Evolutionary conservation across 1,284 basidiomycete species (phyloP).

Genomic region (Rhizopogon hawkerae): DNA sequence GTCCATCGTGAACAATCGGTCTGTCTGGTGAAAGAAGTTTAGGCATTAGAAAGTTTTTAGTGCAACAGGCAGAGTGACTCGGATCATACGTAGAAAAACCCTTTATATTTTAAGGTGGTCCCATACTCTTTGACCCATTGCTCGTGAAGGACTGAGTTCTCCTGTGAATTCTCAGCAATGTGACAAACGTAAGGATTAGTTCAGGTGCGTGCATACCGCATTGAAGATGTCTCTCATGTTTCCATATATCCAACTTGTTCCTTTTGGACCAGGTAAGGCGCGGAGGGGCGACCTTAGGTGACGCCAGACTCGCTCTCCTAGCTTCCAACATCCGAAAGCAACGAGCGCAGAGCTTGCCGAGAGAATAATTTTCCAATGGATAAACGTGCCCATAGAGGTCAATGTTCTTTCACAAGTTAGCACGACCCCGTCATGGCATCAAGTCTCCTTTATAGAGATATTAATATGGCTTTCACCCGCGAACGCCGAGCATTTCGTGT

Average conservation of each 20-base stretch:
- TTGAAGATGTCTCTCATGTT: constrained; percentile 39
- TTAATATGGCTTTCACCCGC: not conserved
- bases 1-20: constrained; percentile 27
- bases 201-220: constrained; percentile 24
- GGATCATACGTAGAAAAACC: constrained; percentile 37
- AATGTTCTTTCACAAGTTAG: not conserved
- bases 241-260: constrained; percentile 43
- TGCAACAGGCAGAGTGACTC: constrained; percentile 1
- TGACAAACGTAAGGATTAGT: not conserved
- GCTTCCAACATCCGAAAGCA: constrained; percentile 27
- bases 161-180: constrained; percentile 17
- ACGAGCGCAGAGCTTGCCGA: constrained; percentile 15
- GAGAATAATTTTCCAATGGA: constrained; percentile 11
- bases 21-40: constrained; percentile 8
- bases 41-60: not conserved
- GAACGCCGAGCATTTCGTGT: not conserved
- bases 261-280: constrained; percentile 43
- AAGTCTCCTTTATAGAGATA: not conserved
- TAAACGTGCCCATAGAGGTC: not conserved
- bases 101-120: constrained; percentile 37
- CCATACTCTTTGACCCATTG: constrained; percentile 51
- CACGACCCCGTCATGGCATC: not conserved
- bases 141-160: constrained; percentile 36
- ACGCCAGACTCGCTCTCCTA: constrained; percentile 21
- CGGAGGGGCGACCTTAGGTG: constrained; percentile 36